Base-by-base conservation (phyloP, 176 grass and related monocot species). In the Ensete ventricosum region DNA sequence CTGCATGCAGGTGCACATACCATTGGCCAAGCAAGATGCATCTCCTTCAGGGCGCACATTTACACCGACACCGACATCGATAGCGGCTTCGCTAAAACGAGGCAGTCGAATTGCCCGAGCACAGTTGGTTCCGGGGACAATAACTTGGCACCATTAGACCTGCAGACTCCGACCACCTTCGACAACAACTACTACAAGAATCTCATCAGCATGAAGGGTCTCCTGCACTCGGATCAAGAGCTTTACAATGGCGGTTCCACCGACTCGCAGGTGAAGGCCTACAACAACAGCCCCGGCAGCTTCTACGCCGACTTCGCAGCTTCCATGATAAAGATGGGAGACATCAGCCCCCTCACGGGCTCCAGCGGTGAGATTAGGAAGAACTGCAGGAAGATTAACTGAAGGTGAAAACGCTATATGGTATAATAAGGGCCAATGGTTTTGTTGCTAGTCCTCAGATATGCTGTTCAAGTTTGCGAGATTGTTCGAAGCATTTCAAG, bases 301-400 rank as follows among this genome's bases (percentile, higher is more conserved):
- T 74, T 74, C 72, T 17, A 14, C 72, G 9, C 72, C 4, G 72
- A 74, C 72, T 74, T 74, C 53, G 11, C 53, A 8, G 72, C 72
- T 9, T 53, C 72, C 53, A 74, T 74, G 53, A 74, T 74, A 14
- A 74, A 29, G 52, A 74, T 74, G 72, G 72, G 72, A 27, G 72
- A 74, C 72, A 74, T 74, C 72, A 74, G 72, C 6, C 72, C 72
- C 1, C 72, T 74, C 23, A 74, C 72, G 1, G 72, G 72, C 9
- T 74, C 53, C 20, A n/a, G 17, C 20, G 72, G 72, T 3, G 72
- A 74, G 72, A 57, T 74, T 0, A 74, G 72, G 72, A 58, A 58
- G 72, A 74, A 74, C 52, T 74, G 72, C 54, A 74, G 72, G 72
- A 54, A 16, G 25, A 12, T 57, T 12, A 74, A 74, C 24, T 74